Percentiles rank a stretch among this genome's conserved stretches.
Evolutionary conservation across 331 rosid species (phyloP).

Genomic region (Malus hybrid): DNA sequence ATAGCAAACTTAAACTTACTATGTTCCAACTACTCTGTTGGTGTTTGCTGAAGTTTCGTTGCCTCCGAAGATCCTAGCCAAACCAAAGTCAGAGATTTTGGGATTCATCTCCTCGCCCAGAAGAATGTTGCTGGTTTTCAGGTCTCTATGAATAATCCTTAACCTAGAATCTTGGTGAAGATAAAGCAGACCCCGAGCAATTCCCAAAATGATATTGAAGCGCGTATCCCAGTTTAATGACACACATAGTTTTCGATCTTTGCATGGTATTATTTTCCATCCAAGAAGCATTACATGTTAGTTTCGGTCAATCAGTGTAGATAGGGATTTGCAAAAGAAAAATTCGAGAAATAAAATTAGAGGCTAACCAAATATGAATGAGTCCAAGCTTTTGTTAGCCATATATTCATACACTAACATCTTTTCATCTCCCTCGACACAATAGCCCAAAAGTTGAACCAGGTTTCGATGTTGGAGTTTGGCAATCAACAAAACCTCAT

Average conservation of each 20-base stretch:
- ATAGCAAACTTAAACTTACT: conserved; percentile 13
- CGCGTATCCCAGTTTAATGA: conserved; percentile 31
- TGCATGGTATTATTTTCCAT: not conserved
- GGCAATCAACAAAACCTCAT: conserved; percentile 35
- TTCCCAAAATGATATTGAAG: conserved; percentile 32
- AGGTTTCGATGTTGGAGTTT: conserved; percentile 38
- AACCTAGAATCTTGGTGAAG: conserved; percentile 36
- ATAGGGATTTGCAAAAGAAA: not conserved
- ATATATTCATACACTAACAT: conserved; percentile 36
- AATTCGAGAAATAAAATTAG: not conserved
- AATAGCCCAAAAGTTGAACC: conserved; percentile 37
- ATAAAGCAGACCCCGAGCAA: conserved; percentile 36
- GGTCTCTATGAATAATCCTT: conserved; percentile 33
- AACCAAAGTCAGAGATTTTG: conserved; percentile 36
- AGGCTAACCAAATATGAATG: conserved; percentile 34
- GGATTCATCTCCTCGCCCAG: conserved; percentile 34
- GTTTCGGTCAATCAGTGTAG: not conserved
- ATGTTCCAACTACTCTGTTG: conserved; percentile 33
- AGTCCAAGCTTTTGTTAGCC: conserved; percentile 39
- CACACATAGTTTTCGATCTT: conserved; percentile 23
- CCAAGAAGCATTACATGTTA: not conserved
- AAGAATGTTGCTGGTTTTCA: conserved; percentile 31
- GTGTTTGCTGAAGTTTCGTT: conserved; percentile 27
- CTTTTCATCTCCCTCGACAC: conserved; percentile 38
- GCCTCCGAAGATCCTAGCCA: conserved; percentile 32